Base-by-base conservation (phyloP, 192 early-diverging fungal genomes). In the Backusella macrospora region DNA sequence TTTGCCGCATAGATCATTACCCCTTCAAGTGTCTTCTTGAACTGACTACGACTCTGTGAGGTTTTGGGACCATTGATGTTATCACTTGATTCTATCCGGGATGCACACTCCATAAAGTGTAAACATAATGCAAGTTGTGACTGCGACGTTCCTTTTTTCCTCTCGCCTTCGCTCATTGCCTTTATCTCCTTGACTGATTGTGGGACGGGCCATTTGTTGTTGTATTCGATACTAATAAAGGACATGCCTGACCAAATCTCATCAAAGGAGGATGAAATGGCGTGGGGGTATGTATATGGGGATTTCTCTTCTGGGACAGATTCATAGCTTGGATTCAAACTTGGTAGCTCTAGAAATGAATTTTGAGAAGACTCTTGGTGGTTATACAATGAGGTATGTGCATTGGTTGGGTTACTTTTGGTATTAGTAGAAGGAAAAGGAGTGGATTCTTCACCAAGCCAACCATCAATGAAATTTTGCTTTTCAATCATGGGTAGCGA, bases 1-100 rank as follows among this genome's bases (percentile, higher is more conserved):
- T 96, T 82, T 4, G 90, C 96, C 79, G 96, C 95, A 18, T 80
- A 78, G 38, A 90, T 83, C 65, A 96, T 81, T 16, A 85, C 78
- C 16, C 95, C 92, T 67, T 90, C 91, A 37, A 87, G 85, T 75
- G 90, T 91, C 66, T 87, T 86, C 18, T 82, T 42, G 37, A 65
- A 34, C 12, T 38, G 38, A 38, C 63, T 65, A 2, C n/a, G 63
- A 7, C 63, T 65, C 6, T n/a, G 34, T 4, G 67, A 15, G 6
- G 13, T 12, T 62, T 62, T 15, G 12, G 34, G 13, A 37, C 13
- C 16, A 12, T 8, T 46, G 6, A 13, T 39, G 26, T 5, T 34
- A 46, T 45, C 1, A 23, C 21, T 34, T 16, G 67, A 68, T 6
- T 68, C 44, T 14, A 68, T 21, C 29, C 23, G 38, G 6, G 23